Base-by-base conservation (phyloP, 2,329 filamentous ascomycete genomes). In the Botrytis sinoallii region DNA sequence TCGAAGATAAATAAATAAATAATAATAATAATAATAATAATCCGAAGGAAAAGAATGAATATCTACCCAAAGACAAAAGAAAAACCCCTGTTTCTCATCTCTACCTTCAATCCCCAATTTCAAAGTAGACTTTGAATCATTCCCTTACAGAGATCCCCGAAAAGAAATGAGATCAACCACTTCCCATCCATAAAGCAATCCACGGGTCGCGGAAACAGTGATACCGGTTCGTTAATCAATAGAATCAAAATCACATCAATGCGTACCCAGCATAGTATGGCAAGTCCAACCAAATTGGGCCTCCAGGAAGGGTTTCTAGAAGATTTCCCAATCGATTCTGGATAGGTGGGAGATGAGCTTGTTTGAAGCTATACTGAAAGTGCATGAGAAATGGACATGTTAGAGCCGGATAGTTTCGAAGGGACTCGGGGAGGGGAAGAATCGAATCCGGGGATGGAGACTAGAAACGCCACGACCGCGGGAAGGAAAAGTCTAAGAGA, bases 151-250 rank as follows among this genome's bases (percentile, higher is more conserved):
- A 48, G 46, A 48, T 29, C 44, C 44, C 29, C 29, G 6, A 48
- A 66, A 66, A 29, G 42, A 66, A 48, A 66, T 66, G 64, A 66
- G 44, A 66, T 48, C 29, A 46, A 63, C 60, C 9, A 59, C 35
- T 61, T 63, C 35, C 60, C 60, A 40, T 40, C 60, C 38, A 38
- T n/a, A 38, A n/a, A 38, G 35, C 63, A 10, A 48, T 35, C 7
- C n/a, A 16, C 64, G 64, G 64, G 44, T 44, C 46, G 29, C 42
- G 44, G 29, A 38, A 48, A 35, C 42, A 16, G 25, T 14, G 22
- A 1, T 35, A 66, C 64, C 64, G 61, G 44, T 48, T 46, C 29
- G 32, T 66, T 18, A 55, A 55, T 55, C 52, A 55, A 55, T 55
- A 55, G 52, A 55, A 55, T 29, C 52, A n/a, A 55, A 55, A 55